Base-by-base conservation (phyloP, 768 basidiomycete genomes). In the Rubroboletus satanas region DNA sequence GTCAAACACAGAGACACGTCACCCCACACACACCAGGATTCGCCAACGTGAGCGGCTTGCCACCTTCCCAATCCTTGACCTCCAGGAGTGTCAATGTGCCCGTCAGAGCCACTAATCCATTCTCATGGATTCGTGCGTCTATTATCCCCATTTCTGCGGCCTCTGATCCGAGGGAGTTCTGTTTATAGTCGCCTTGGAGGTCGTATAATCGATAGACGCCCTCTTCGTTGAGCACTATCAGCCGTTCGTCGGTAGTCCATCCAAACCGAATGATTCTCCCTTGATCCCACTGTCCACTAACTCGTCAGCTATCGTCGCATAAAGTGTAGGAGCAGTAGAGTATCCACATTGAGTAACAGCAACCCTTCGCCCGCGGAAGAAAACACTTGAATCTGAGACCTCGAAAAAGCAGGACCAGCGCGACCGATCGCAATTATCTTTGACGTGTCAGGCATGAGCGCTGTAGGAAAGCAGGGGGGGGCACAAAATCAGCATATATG, bases 191-290 rank as follows among this genome's bases (percentile, higher is more conserved):
- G 52, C 87, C 85, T 70, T 91, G 87, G 33, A 92, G 74, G 72
- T 93, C 88, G 64, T 98, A 98, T 26, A 98, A 62, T 44, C 97
- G 80, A 72, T 97, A 99, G 7, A 81, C 79, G 26, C 96, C 95
- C 62, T 98, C 94, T 71, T 96, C 93, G 65, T 94, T 91, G 37
- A 98, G 73, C 14, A 98, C 82, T 0, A 87, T 83, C 35, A 99
- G 78, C 37, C 83, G 79, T 67, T 95, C 92, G 62, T 90, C 84
- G n/a, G 73, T 66, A 0, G 88, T 88, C 90, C 90, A 93, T 21
- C 91, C 91, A 61, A 92, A 88, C 42, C 83, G 80, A 49, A 93
- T 73, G 41, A 97, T 85, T 63, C 82, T 88, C 51, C 83, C 83
- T 64, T 93, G 87, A 55, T 96, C 94, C 95, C 95, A 98, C 93